Conservation (phyloP, 2,329 filamentous ascomycete genomes). For the Pyrenochaeta sp. region DNA sequence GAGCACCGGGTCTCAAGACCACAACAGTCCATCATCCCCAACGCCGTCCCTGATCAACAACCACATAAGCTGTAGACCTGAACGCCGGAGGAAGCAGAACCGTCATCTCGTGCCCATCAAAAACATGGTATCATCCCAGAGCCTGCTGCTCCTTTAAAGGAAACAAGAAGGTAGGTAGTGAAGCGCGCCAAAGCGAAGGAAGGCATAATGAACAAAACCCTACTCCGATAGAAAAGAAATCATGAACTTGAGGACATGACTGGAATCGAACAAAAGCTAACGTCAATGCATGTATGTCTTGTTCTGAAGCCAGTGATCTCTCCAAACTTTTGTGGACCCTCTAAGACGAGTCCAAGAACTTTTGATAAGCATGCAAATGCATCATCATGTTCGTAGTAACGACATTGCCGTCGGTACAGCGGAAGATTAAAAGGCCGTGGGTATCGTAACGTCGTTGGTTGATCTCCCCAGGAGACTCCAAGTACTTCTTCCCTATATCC, state of each 20-base stretch:
- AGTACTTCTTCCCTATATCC: conserved; percentile 25
- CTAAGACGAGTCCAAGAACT: conserved; percentile 28
- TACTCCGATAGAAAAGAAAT: conserved; percentile 9
- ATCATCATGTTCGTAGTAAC: conserved; percentile 36
- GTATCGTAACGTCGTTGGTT: conserved; percentile 46
- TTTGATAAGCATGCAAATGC: conserved; percentile 37
- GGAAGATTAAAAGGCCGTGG: conserved; percentile 39
- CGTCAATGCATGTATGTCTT: conserved; percentile 13
- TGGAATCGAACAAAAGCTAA: conserved; percentile 8
- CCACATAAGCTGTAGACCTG: conserved; percentile 21
- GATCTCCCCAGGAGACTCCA: conserved; percentile 19
- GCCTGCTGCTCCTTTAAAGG: conserved; percentile 11
- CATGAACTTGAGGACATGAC: conserved; percentile 6
- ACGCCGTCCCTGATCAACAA: conserved; percentile 22
- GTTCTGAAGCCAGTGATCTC: conserved; percentile 3
- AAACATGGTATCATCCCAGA: conserved; percentile 45
- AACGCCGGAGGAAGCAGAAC: conserved; percentile 36
- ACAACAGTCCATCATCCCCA: conserved; percentile 23
- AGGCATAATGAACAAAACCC: conserved; percentile 14
- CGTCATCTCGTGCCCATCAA: conserved; percentile 27
- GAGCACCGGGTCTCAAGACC: conserved; percentile 17
- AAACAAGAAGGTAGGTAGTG: conserved; percentile 19
- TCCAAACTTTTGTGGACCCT: conserved; percentile 31
- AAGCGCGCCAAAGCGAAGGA: conserved; percentile 14
- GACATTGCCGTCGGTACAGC: conserved; percentile 31